These are phyloP conservation scores for Fusarium succisae DNA, from an alignment of 2,329 filamentous ascomycete genomes.

Conservation along the genomic window DNA sequence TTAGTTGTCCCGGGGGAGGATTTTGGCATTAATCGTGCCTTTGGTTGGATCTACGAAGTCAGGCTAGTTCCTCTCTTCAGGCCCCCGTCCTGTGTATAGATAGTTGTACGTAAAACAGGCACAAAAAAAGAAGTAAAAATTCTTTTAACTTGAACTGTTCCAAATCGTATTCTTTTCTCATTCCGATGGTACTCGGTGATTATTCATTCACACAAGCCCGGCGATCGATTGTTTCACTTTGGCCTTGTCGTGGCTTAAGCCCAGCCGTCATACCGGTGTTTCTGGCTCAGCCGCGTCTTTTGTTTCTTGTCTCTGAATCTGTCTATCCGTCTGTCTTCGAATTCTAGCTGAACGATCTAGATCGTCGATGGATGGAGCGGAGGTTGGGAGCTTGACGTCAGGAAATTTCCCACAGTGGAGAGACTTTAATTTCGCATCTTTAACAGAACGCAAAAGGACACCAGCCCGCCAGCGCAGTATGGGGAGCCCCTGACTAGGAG, in stretches of 20 bases:
- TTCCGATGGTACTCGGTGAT: background rate
- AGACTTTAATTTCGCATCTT: slow-evolving; percentile 33
- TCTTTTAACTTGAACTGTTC: slow-evolving; percentile 34
- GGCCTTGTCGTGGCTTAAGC: background rate
- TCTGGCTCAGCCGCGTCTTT: background rate
- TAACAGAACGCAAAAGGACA: slow-evolving; percentile 3
- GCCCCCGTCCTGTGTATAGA: slow-evolving; percentile 48
- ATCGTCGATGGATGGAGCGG: slow-evolving; percentile 28
- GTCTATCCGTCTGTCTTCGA: background rate
- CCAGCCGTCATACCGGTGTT: background rate
- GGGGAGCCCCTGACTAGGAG: slow-evolving; percentile 30
- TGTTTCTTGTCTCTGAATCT: background rate
- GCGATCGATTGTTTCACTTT: background rate
- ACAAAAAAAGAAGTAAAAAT: slow-evolving; percentile 51
- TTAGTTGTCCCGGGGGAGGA: slow-evolving; percentile 38
- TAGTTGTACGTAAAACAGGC: slow-evolving; percentile 50
- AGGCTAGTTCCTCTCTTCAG: slow-evolving; percentile 36
- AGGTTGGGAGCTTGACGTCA: slow-evolving; percentile 36
- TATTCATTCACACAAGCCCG: background rate
- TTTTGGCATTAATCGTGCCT: slow-evolving; percentile 35
- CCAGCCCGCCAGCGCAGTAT: background rate
- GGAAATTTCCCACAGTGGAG: slow-evolving; percentile 34
- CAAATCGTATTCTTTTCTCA: slow-evolving; percentile 25
- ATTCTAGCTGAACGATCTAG: slow-evolving; percentile 19
- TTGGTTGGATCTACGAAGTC: slow-evolving; percentile 36